Conservation (phyloP, 2,329 filamentous ascomycete genomes). For the Fusarium chuoi region DNA sequence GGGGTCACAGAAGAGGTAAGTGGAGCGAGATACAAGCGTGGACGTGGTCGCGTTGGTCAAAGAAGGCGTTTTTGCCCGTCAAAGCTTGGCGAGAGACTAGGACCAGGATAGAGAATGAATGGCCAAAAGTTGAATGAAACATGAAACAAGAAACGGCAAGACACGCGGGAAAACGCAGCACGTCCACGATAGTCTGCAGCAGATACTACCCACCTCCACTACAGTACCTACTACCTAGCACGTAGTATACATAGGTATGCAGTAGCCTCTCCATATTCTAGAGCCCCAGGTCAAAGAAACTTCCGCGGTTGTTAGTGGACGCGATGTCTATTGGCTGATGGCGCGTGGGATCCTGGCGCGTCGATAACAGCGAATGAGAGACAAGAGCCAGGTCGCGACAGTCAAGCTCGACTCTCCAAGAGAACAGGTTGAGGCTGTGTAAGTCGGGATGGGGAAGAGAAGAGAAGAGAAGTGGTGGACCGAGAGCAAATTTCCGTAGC, state of each 20-base stretch:
- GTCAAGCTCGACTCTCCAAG: neutral
- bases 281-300: neutral
- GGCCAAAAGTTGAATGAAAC: conserved; percentile 22
- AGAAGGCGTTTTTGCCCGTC: conserved; percentile 15
- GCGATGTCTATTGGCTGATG: conserved; percentile 29
- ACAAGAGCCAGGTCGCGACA: conserved; percentile 10
- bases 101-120: conserved; percentile 30
- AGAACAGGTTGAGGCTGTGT: conserved; percentile 25
- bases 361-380: conserved; percentile 38
- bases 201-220: neutral
- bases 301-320: conserved; percentile 16
- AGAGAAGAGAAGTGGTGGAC: conserved; percentile 11
- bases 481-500: conserved; percentile 42
- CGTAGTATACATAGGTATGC: too few relatives aligned
- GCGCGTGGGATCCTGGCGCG: conserved; percentile 38
- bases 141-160: conserved; percentile 38
- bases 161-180: conserved; percentile 4
- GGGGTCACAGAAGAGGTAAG: conserved; percentile 16
- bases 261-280: conserved; percentile 5
- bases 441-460: conserved; percentile 10
- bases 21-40: conserved; percentile 17
- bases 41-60: conserved; percentile 10
- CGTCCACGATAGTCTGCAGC: conserved; percentile 18
- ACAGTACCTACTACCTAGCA: too few relatives aligned
- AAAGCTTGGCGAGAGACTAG: conserved; percentile 8